Base-by-base conservation (phyloP, 768 basidiomycete genomes). In the Piloderma croceum region DNA sequence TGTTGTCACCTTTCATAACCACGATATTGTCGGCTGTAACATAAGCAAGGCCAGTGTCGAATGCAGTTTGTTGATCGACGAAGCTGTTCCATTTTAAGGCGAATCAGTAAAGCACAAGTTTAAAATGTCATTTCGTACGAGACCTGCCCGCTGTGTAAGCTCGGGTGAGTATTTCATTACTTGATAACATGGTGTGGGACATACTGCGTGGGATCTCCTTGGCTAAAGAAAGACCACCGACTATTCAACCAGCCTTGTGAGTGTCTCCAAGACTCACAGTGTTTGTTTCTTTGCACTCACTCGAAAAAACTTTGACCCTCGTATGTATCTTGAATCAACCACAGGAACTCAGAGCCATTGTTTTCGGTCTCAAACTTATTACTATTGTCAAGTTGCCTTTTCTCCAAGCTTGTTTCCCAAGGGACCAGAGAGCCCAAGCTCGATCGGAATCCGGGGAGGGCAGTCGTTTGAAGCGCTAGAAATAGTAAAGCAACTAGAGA, bases 1-100 rank as follows among this genome's bases (percentile, higher is more conserved):
- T 79, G 53, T 85, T 69, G 46, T 90, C 86, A 10, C 82, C 83
- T 53, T 80, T 77, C 84, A 90, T 89, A 15, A 86, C 69, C 24
- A 84, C 79, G 22, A 69, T 71, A 25, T 72, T 73, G 54, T 80
- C 67, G 17, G 68, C 67, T 10, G 72, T 64, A 11, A 82, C 70
- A 54, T 70, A 85, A 2, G 73, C 76, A 6, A 88, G 69, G 33
- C 69, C 62, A 29, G 65, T 58, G 9, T 65, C 53, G 50, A 80
- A 73, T 3, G 84, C 83, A 36, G 65, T 69, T 12, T 60, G 60
- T 39, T 58, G 44, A 50, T 83, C 68, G 36, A 84, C 74, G 59
- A 82, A 89, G 40, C 85, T 88, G 48, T 27, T 11, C 27, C 35
- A 21, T 32, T 18, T 19, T 19, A 17, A 40, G 24, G 47, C 31